Percentiles rank a stretch among this genome's conserved stretches.
phyloP scores from a whole-genome alignment of 768 basidiomycete genomes.

The Podaxis sp. region DNA sequence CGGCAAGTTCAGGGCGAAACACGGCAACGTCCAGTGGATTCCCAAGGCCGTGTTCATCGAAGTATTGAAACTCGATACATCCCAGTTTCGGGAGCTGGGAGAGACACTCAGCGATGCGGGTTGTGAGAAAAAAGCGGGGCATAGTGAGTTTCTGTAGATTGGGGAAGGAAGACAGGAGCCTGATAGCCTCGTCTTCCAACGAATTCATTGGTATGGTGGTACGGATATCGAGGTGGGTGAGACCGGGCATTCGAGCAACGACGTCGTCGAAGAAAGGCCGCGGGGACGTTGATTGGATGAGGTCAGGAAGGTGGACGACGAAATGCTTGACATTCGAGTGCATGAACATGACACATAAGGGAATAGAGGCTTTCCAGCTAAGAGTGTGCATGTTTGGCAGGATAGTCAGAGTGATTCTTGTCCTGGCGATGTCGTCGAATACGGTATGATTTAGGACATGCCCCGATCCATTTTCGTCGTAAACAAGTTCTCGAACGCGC shows the following conservation, averaged over 20 bases:
- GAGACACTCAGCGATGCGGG: slow-evolving; percentile 1
- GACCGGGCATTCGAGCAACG: slow-evolving; percentile 10
- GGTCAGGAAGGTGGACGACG: slow-evolving; percentile 6
- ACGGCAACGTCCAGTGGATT: slow-evolving; percentile 1
- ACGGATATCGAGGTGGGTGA: slow-evolving; percentile 5
- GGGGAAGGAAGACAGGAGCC: slow-evolving; percentile 1
- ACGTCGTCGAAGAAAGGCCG: slow-evolving; percentile 9
- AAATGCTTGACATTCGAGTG: slow-evolving; percentile 11
- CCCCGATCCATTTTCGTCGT: slow-evolving; percentile 11
- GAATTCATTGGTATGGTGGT: slow-evolving; percentile 9
- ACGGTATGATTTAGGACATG: neutral
- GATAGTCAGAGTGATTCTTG: slow-evolving; percentile 8
- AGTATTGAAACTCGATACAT: slow-evolving; percentile 11
- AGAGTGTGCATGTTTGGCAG: slow-evolving; percentile 14
- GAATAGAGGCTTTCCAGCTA: slow-evolving; percentile 12
- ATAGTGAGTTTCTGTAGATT: slow-evolving; percentile 6
- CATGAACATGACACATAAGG: slow-evolving; percentile 14
- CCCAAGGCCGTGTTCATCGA: slow-evolving; percentile 2
- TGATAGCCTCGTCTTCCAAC: neutral
- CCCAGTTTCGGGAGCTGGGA: slow-evolving; percentile 9
- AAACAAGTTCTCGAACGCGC: slow-evolving; percentile 18
- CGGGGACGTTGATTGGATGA: neutral
- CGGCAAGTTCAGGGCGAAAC: neutral
- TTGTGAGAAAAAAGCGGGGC: slow-evolving; percentile 10
- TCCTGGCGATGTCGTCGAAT: slow-evolving; percentile 11